Base-by-base conservation (phyloP, 1,284 basidiomycete genomes). In the Rhodotorula sp. region DNA sequence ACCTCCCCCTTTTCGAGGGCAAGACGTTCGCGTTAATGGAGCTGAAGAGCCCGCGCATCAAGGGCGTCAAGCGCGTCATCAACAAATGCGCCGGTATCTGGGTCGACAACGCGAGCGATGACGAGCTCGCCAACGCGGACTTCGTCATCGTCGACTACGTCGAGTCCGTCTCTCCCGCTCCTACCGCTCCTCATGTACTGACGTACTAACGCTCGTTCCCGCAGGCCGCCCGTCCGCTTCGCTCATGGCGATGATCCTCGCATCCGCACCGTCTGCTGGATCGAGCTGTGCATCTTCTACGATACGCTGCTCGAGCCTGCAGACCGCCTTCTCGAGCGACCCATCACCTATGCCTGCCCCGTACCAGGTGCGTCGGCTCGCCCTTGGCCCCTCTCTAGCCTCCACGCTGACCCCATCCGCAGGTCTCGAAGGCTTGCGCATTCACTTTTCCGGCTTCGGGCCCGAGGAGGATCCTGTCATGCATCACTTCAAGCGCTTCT, bases 231-330 rank as follows among this genome's bases (percentile, higher is more conserved):
- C 5, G 15, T 13, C 19, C 32, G 37, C 9, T 66, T 63, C 53
- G 19, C 39, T 25, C 50, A 51, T 29, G 61, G 60, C 3, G 6
- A 15, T 2, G 73, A 75, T 39, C 59, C 62, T 1, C 65, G 68
- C 21, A n/a, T 75, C 56, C 68, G 70, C 25, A 70, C 67, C 21
- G 53, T 63, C n/a, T 72, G 69, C 54, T 75, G 73, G 73, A 65
- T 75, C 68, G 73, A 75, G 48, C 48, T 61, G n/a, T 75, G 73
- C 63, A 54, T 75, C 34, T 66, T 62, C 53, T 48, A 29, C 25
- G 65, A 64, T 19, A 7, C 22, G 32, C 36, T 70, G 29, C 32
- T 67, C 22, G 32, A 25, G 0, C 55, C 57, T 3, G 39, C 29
- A 17, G 68, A 72, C 32, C 63, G 66, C 10, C n/a, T 75, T 1